These are phyloP conservation scores for Narthecium ossifragum DNA, from an alignment of 106 monocot genomes.

Conservation along the genomic window DNA sequence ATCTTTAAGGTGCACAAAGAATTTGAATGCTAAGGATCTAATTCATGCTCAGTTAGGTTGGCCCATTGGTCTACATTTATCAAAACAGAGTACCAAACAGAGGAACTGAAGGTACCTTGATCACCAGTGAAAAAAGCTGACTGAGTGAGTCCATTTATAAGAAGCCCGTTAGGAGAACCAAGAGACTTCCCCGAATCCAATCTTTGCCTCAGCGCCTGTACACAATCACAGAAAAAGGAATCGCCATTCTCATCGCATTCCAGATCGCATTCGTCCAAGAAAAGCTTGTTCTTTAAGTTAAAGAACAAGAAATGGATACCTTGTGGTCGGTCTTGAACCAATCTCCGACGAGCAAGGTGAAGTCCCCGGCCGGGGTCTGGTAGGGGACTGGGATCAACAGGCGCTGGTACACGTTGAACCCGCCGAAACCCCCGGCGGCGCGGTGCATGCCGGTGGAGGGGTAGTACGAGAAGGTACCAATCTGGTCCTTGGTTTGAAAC, in stretches of 20 bases:
- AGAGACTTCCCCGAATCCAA: constrained; percentile 57
- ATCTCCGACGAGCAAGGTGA: constrained; percentile 76
- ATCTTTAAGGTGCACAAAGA: too few relatives aligned
- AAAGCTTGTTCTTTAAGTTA: too few relatives aligned
- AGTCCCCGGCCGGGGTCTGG: constrained; percentile 46
- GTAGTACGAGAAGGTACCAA: constrained; percentile 80
- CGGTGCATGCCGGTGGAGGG: constrained; percentile 80
- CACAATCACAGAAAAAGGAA: constrained; percentile 1
- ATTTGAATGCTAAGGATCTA: too few relatives aligned
- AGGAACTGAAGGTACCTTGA: constrained; percentile 36
- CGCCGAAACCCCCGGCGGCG: constrained; percentile 77
- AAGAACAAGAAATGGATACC: constrained; percentile 33
- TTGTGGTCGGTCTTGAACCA: constrained; percentile 79
- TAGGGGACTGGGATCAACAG: constrained; percentile 67
- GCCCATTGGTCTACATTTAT: too few relatives aligned
- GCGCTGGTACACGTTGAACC: constrained; percentile 58
- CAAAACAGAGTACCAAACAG: too few relatives aligned
- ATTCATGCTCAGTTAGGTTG: too few relatives aligned
- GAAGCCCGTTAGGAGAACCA: constrained; percentile 66
- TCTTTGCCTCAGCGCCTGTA: constrained; percentile 49
- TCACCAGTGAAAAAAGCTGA: constrained; percentile 50
- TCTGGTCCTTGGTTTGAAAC: constrained; percentile 93
- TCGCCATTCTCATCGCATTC: too few relatives aligned
- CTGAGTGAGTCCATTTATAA: constrained; percentile 60
- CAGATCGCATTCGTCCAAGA: too few relatives aligned